Evolutionary conservation across 306 rosid genomes (phyloP), one percentile per base, ranked within the genome.

Genomic region (Biancaea sappan): DNA sequence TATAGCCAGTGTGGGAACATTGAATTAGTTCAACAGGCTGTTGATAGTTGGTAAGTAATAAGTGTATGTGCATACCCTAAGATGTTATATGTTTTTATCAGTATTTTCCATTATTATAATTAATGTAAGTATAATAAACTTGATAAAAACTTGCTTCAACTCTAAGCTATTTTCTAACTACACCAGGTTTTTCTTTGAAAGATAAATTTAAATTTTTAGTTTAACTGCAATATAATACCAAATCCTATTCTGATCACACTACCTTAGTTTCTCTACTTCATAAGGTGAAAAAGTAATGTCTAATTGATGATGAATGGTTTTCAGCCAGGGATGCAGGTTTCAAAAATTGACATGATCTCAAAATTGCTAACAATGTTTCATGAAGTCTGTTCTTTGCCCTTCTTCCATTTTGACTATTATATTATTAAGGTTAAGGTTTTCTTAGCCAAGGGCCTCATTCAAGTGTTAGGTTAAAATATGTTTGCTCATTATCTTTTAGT

Each of bases 41-140:
- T 94, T 73, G 97, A 94, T 6, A 94, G 82, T 83, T 94, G 99
- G 99, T 94, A 82, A 54, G 77, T 94, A 97, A 97, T 94, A 82
- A 54, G 77, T 62, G 18, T 47, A 51, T 44, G 46, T 50, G 25
- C 80, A 62, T 8, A 50, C 75, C 56, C 57, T 47, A 76, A 37
- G 19, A 28, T 66, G 13, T 48, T 48, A 51, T 12, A 6, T 0
- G 1, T 67, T 48, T 61, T 50, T 69, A 5, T 48, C 18, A 9
- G 1, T 67, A 59, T 13, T 74, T 68, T 60, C 60, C 43, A 32
- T 22, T 16, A 11, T 19, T 24, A 18, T 40, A 40, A 67, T 51
- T 50, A 46, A 37, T 66, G n/a, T 22, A 44, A 44, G 35, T 21
- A 18, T 19, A 5, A 14, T 46, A 19, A 4, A 60, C 21, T 6